A percentile compares a stretch with the other conserved stretches of the same genome.
phyloP scores from a whole-genome alignment of 345 rosid genomes.

The Trapa bicornis region DNA sequence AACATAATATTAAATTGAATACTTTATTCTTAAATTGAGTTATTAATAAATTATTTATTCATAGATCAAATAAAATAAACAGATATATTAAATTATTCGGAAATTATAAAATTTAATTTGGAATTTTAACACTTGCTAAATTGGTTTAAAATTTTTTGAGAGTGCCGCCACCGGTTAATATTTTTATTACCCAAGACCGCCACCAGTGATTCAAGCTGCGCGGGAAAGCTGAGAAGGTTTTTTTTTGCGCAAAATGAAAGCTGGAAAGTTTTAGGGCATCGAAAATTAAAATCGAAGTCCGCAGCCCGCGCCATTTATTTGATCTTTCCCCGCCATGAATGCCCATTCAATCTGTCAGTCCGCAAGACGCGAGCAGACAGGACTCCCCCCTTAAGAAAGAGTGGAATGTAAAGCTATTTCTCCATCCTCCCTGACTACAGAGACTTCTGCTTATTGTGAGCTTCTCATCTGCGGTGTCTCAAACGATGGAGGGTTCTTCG shows the following conservation, averaged over 20 bases:
- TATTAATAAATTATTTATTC: too few relatives aligned
- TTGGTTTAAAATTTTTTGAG: too few relatives aligned
- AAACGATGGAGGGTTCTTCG: slow-evolving; percentile 26
- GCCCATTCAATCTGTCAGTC: too few relatives aligned
- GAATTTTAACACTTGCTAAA: too few relatives aligned
- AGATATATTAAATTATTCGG: too few relatives aligned
- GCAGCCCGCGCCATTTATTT: background rate
- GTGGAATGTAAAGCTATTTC: background rate
- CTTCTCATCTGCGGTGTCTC: background rate
- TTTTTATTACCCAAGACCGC: background rate
- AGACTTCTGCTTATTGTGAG: background rate
- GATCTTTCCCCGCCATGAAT: background rate
- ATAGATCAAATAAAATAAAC: too few relatives aligned
- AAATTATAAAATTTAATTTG: too few relatives aligned
- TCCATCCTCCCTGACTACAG: background rate
- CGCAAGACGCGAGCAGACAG: too few relatives aligned
- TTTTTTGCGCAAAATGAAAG: background rate
- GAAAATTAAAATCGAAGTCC: background rate
- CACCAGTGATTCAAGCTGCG: background rate
- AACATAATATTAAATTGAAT: too few relatives aligned
- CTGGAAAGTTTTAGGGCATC: background rate
- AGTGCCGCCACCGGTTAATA: too few relatives aligned
- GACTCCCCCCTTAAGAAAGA: background rate
- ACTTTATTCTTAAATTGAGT: too few relatives aligned
- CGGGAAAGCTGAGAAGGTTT: background rate